A percentile compares a stretch with the other conserved stretches of the same genome.
Conservation (phyloP, 2,329 filamentous ascomycete genomes). For the Arthrobotrys conoides region DNA sequence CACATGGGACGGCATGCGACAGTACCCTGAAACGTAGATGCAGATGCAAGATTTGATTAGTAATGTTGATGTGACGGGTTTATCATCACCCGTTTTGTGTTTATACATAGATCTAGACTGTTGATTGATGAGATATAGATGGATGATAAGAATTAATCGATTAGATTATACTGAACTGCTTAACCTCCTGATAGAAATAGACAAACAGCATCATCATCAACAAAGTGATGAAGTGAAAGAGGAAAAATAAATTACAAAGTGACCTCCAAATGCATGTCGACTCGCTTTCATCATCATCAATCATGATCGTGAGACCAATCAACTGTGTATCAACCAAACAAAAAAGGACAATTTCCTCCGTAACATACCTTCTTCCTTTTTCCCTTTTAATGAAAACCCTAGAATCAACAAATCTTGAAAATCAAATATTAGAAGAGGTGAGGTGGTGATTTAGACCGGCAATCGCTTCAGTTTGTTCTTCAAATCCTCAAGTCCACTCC, state of each 20-base stretch:
- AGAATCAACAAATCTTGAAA: background rate
- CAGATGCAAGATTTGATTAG: no score
- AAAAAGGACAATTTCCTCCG: conserved; percentile 22
- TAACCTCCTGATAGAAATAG: background rate
- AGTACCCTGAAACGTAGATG: no score
- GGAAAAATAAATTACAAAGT: background rate
- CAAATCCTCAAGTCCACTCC: conserved; percentile 56
- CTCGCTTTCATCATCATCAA: conserved; percentile 12
- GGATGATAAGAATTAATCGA: background rate
- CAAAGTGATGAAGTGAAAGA: no score
- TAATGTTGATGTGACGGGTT: no score
- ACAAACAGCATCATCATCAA: no score
- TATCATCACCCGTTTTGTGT: no score
- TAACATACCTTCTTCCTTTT: background rate
- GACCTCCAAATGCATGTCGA: conserved; percentile 14
- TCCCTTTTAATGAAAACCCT: background rate
- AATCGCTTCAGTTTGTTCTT: conserved; percentile 55
- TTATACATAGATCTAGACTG: no score
- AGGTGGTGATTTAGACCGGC: conserved; percentile 17
- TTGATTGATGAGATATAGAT: no score
- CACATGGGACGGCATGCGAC: no score
- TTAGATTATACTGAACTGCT: background rate
- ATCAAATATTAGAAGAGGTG: background rate
- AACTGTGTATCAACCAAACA: background rate
- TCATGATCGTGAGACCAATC: background rate